These are phyloP conservation scores for Salix koriyanagi DNA, from an alignment of 345 rosid genomes.

Conservation along the genomic window DNA sequence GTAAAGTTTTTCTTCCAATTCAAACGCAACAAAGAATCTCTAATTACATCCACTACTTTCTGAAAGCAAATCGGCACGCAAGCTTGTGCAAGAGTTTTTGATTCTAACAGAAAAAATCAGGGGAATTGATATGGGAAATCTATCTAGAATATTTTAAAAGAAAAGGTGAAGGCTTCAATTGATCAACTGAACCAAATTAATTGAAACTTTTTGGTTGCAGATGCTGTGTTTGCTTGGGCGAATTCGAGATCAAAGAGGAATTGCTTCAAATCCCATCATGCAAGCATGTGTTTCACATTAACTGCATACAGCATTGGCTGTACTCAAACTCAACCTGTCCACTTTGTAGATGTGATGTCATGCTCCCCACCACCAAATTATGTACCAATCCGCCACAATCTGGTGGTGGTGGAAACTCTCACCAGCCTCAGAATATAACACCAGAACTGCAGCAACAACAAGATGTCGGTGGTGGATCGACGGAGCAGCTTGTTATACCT, in stretches of 20 bases:
- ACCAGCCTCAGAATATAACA: conserved; percentile 1
- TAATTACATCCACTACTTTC: neutral
- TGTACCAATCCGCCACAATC: conserved; percentile 2
- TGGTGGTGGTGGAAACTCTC: neutral
- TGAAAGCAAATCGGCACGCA: neutral
- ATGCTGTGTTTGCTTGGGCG: conserved; percentile 94
- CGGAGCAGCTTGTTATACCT: conserved; percentile 9
- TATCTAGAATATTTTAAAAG: neutral
- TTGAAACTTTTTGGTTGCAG: conserved; percentile 27
- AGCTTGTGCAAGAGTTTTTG: neutral
- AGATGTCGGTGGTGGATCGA: neutral
- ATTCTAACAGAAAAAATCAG: neutral
- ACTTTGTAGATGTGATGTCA: conserved; percentile 68
- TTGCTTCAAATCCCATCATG: conserved; percentile 78
- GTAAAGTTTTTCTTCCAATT: neutral
- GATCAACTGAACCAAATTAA: neutral
- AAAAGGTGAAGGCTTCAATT: neutral
- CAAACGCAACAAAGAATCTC: neutral
- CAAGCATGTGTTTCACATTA: conserved; percentile 78
- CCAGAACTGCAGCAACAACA: conserved; percentile 8
- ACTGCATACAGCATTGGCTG: conserved; percentile 87
- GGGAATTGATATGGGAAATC: neutral
- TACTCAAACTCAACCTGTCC: conserved; percentile 83
- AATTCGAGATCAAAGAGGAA: conserved; percentile 79
- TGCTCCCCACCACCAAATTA: conserved; percentile 29